Conservation (phyloP, 83 land plant genomes). For the Isoetes engelmannii region DNA sequence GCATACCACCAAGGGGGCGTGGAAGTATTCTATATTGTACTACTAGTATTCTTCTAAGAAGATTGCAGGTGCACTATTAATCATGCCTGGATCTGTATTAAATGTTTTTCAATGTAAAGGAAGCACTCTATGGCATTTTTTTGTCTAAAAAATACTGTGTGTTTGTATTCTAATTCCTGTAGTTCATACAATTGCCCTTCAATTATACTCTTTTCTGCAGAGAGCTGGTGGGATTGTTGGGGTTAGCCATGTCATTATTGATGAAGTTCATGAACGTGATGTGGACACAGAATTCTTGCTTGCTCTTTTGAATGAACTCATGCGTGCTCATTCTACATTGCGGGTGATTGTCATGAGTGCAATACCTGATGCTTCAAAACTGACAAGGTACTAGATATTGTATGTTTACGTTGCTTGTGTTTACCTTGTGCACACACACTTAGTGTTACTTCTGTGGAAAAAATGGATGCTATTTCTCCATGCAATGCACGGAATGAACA, state of each 20-base stretch:
- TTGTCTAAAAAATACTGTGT: no score
- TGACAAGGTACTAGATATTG: constrained; percentile 28
- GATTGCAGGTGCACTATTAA: constrained; percentile 19
- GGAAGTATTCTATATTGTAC: constrained; percentile 34
- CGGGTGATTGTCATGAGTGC: constrained; percentile 37
- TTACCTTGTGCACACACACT: no score
- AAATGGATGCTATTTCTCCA: no score
- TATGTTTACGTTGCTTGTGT: no score
- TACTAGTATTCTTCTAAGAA: constrained; percentile 24
- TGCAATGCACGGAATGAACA: no score
- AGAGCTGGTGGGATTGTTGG: constrained; percentile 24
- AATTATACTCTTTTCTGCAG: no score
- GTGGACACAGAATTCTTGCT: constrained; percentile 32
- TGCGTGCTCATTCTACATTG: constrained; percentile 13
- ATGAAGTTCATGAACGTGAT: constrained; percentile 38
- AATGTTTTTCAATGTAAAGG: no score
- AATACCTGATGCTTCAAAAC: constrained; percentile 28
- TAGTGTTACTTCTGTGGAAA: no score
- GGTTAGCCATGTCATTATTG: constrained; percentile 29
- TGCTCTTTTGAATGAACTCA: constrained; percentile 24
- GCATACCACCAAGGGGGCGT: constrained; percentile 21
- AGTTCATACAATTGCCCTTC: no score
- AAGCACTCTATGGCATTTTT: no score
- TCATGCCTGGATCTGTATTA: no score
- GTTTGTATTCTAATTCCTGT: no score